A percentile compares a stretch with the other conserved stretches of the same genome.
These are phyloP conservation scores for Takakia lepidozioides DNA, from an alignment of 225 moss, liverwort and hornwort genomes.

Conservation along the genomic window DNA sequence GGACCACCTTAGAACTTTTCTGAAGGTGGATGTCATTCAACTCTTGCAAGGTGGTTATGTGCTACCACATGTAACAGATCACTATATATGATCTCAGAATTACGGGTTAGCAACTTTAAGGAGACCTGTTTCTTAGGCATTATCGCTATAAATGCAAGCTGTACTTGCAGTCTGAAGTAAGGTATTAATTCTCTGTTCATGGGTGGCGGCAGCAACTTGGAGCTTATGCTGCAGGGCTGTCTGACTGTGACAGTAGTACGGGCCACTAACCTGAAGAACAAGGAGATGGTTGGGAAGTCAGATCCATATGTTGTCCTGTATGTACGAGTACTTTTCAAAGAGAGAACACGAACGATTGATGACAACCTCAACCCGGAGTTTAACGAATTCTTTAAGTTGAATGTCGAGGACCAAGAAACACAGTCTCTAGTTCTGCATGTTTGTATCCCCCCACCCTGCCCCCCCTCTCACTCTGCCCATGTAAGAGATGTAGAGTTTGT, in stretches of 20 bases:
- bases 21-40: too few relatives aligned
- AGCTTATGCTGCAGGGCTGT: constrained; percentile 73
- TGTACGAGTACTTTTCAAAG: constrained; percentile 69
- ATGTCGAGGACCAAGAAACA: constrained; percentile 90
- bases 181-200: not conserved
- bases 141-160: too few relatives aligned
- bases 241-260: constrained; percentile 60
- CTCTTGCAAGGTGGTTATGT: too few relatives aligned
- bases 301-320: constrained; percentile 81
- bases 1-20: too few relatives aligned
- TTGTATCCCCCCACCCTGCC: constrained; percentile 11
- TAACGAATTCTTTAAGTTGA: constrained; percentile 65
- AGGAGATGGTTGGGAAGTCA: constrained; percentile 75
- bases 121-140: too few relatives aligned
- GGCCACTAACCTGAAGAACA: constrained; percentile 72
- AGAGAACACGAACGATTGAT: constrained; percentile 47
- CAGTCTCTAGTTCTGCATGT: constrained; percentile 73
- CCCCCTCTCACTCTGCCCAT: too few relatives aligned
- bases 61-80: too few relatives aligned
- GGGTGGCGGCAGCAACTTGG: constrained; percentile 55
- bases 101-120: too few relatives aligned
- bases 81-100: too few relatives aligned
- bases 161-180: not conserved
- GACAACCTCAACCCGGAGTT: constrained; percentile 79
- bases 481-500: too few relatives aligned